Percentiles rank a stretch among this genome's conserved stretches.
Conservation (phyloP, 2,329 filamentous ascomycete species). For the Claviceps sp. region DNA sequence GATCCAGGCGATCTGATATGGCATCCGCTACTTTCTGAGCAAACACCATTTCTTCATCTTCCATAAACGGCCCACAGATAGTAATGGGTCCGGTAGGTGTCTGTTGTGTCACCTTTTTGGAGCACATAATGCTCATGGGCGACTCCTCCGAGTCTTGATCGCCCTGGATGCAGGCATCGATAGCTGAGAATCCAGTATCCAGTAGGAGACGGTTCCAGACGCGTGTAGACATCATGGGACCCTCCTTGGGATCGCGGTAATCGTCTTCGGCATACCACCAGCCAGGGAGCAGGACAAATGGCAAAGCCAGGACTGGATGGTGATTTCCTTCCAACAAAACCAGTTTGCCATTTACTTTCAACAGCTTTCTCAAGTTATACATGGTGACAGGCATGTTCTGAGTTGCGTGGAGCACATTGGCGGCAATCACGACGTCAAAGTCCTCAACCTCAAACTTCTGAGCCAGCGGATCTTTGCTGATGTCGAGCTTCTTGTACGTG, state of each 20-base stretch:
- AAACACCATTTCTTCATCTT: constrained; percentile 2
- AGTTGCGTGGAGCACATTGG: constrained; percentile 26
- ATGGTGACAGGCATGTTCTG: constrained; percentile 12
- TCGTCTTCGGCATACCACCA: constrained; percentile 6
- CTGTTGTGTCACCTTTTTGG: not conserved
- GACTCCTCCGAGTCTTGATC: not conserved
- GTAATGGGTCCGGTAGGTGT: not conserved
- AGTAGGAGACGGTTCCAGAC: constrained; percentile 4
- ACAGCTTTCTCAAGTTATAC: constrained; percentile 4
- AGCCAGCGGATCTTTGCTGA: constrained; percentile 11
- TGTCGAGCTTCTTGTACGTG: constrained; percentile 13
- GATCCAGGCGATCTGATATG: not conserved
- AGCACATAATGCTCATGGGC: constrained; percentile 3
- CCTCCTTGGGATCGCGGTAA: constrained; percentile 3
- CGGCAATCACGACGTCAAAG: constrained; percentile 27
- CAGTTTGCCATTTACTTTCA: constrained; percentile 6
- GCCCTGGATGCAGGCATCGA: constrained; percentile 2
- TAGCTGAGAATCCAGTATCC: constrained; percentile 5
- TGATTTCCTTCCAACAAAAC: constrained; percentile 6
- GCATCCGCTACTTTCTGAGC: constrained; percentile 1
- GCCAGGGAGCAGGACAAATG: constrained; percentile 6
- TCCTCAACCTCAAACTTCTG: constrained; percentile 19
- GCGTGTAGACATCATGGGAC: constrained; percentile 1
- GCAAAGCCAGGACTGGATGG: not conserved
- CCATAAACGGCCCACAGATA: constrained; percentile 1